phyloP scores from a whole-genome alignment of 2,329 filamentous ascomycete genomes.

The Diaporthe nobilis region DNA sequence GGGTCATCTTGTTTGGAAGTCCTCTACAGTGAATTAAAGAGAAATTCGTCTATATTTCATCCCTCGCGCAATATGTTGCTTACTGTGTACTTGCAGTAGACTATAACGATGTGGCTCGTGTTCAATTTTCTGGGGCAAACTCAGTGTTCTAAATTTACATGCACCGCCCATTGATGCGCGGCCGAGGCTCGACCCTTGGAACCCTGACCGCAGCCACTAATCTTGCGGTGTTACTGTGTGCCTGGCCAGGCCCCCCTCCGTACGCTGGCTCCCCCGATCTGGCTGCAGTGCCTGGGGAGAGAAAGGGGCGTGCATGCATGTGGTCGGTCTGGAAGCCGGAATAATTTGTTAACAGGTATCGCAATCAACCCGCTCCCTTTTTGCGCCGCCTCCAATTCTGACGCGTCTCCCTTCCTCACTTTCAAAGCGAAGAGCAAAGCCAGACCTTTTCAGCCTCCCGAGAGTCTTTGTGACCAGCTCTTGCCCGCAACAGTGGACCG shows the following conservation, averaged over 20 bases:
- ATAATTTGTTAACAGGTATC: constrained; percentile 38
- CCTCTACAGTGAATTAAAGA: not conserved
- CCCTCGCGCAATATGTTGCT: not conserved
- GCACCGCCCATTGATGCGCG: constrained; percentile 28
- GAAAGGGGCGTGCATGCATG: constrained; percentile 30
- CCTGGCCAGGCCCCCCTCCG: not conserved
- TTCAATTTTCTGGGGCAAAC: constrained; percentile 6
- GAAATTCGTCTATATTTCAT: not conserved
- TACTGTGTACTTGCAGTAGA: not conserved
- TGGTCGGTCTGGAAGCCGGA: constrained; percentile 24
- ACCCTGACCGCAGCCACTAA: not conserved
- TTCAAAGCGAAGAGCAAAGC: constrained; percentile 27
- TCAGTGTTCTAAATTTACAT: constrained; percentile 26
- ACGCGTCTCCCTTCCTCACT: constrained; percentile 28
- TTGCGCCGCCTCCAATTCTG: constrained; percentile 25
- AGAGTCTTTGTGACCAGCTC: constrained; percentile 14
- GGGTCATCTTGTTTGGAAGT: not conserved
- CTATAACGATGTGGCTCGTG: constrained; percentile 13
- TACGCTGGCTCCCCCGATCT: not conserved
- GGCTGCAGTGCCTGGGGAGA: not conserved
- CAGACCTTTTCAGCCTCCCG: not conserved
- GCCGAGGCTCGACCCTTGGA: constrained; percentile 5
- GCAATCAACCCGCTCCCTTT: constrained; percentile 28
- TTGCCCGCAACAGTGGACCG: not conserved
- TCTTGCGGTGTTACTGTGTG: constrained; percentile 1